Conservation (phyloP, 192 early-diverging fungal species). For the Mortierella claussenii region DNA sequence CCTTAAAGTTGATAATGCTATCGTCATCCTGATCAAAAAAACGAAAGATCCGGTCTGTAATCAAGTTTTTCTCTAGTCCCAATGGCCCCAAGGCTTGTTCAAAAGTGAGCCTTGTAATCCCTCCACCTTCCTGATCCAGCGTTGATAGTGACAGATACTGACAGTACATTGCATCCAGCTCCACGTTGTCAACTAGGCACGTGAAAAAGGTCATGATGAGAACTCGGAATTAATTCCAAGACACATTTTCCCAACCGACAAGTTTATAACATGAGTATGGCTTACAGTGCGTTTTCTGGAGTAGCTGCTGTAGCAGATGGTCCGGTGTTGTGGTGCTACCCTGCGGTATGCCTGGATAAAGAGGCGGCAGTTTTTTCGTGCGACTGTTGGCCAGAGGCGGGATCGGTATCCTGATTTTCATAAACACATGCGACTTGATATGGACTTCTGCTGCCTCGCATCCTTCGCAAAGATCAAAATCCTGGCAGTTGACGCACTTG, state of each 20-base stretch:
- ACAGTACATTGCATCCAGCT: constrained; percentile 87
- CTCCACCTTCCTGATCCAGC: constrained; percentile 64
- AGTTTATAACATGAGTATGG: too few species aligned
- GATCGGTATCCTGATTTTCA: constrained; percentile 92
- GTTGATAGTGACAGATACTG: constrained; percentile 88
- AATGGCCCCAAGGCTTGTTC: constrained; percentile 88
- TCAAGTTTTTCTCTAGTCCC: constrained; percentile 84
- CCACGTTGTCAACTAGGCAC: constrained; percentile 86
- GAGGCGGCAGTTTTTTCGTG: constrained; percentile 72
- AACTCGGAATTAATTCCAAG: too few species aligned
- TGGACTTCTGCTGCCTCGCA: constrained; percentile 91
- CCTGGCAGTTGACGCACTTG: constrained; percentile 95
- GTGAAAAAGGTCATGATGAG: too few species aligned
- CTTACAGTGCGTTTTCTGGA: constrained; percentile 78
- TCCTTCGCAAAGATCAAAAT: constrained; percentile 91
- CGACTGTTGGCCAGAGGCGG: constrained; percentile 89
- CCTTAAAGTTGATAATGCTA: constrained; percentile 78
- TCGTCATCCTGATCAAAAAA: constrained; percentile 93
- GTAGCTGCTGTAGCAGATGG: constrained; percentile 58
- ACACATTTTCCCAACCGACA: too few species aligned
- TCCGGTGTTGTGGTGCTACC: constrained; percentile 29
- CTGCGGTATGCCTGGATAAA: constrained; percentile 79
- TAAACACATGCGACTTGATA: constrained; percentile 81
- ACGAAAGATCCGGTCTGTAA: constrained; percentile 86
- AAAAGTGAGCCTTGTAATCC: constrained; percentile 84